Evolutionary conservation across 2,329 filamentous ascomycete genomes (phyloP).

Genomic region (Alternaria postmessia): DNA sequence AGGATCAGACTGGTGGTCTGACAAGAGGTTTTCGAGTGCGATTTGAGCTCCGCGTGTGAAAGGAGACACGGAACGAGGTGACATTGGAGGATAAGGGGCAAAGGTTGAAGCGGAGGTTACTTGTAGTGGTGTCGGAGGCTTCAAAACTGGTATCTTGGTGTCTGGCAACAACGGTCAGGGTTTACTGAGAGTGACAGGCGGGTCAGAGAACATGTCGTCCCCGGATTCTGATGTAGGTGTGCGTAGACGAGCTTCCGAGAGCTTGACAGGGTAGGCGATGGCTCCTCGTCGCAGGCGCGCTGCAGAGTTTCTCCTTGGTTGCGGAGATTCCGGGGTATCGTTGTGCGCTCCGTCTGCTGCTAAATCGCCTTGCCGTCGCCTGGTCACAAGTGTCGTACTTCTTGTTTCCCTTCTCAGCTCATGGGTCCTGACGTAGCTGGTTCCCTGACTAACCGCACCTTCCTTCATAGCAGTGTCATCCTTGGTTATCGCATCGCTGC

Average conservation of each 20-base stretch:
- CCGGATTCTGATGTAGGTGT: not conserved
- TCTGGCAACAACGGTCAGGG: not conserved
- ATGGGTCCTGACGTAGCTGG: fast-evolving
- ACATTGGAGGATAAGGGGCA: not conserved
- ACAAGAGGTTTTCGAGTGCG: constrained; percentile 12
- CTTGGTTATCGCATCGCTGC: not conserved
- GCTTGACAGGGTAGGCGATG: not conserved
- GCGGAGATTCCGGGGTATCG: not conserved
- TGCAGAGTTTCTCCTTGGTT: not conserved
- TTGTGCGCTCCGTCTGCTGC: not conserved
- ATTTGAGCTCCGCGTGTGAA: constrained; percentile 13
- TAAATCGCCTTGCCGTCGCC: not conserved
- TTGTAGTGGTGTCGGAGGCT: not conserved
- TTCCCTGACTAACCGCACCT: not conserved
- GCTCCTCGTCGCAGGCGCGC: not conserved
- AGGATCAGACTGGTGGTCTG: not conserved
- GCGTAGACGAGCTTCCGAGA: not conserved
- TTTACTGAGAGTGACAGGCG: not conserved
- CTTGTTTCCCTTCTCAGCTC: not conserved
- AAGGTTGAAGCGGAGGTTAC: not conserved
- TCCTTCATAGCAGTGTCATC: not conserved
- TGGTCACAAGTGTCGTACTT: not conserved
- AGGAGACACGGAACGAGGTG: not conserved
- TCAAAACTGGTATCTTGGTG: not conserved
- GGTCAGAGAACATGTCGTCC: not conserved